A percentile compares a stretch with the other conserved stretches of the same genome.
Evolutionary conservation across 768 basidiomycete genomes (phyloP).

Genomic region (Pleurotus ostreatus): DNA sequence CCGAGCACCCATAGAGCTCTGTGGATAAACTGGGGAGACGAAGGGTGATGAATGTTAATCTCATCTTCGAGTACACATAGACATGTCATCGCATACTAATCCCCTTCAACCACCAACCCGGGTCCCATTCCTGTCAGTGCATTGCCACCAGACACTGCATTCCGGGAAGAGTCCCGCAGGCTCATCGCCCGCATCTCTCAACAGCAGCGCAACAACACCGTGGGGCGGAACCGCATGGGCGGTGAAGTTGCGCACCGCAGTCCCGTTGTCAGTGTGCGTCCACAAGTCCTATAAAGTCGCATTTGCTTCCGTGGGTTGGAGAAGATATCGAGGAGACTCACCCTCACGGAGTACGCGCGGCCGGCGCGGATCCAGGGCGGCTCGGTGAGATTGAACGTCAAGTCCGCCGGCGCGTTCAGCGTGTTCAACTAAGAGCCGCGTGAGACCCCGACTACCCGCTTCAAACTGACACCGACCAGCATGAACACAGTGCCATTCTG

Average conservation of each 20-base stretch:
- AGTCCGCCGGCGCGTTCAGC: constrained; percentile 47
- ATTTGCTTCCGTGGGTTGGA: not conserved
- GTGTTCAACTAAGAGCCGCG: constrained; percentile 46
- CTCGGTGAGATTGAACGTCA: constrained; percentile 63
- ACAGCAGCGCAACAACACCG: constrained; percentile 63
- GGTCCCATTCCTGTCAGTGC: constrained; percentile 47
- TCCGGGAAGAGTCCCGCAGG: constrained; percentile 44
- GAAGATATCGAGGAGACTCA: constrained; percentile 24
- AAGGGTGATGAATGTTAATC: too few relatives aligned
- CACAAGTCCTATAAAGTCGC: constrained; percentile 53
- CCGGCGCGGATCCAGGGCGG: constrained; percentile 71
- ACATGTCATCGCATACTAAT: too few relatives aligned
- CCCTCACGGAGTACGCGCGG: constrained; percentile 57
- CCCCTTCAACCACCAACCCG: constrained; percentile 13
- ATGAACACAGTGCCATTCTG: constrained; percentile 61
- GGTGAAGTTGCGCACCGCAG: constrained; percentile 56
- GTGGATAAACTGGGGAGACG: too few relatives aligned
- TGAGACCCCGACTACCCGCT: not conserved
- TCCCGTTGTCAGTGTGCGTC: constrained; percentile 70
- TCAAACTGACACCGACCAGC: constrained; percentile 38
- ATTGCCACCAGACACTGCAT: constrained; percentile 48
- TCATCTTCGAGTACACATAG: too few relatives aligned
- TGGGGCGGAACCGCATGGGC: constrained; percentile 54
- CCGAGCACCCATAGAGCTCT: too few relatives aligned
- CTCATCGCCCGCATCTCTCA: constrained; percentile 37